phyloP scores from a whole-genome alignment of 305 asterid genomes.

The Solanum aculeatissimum region DNA sequence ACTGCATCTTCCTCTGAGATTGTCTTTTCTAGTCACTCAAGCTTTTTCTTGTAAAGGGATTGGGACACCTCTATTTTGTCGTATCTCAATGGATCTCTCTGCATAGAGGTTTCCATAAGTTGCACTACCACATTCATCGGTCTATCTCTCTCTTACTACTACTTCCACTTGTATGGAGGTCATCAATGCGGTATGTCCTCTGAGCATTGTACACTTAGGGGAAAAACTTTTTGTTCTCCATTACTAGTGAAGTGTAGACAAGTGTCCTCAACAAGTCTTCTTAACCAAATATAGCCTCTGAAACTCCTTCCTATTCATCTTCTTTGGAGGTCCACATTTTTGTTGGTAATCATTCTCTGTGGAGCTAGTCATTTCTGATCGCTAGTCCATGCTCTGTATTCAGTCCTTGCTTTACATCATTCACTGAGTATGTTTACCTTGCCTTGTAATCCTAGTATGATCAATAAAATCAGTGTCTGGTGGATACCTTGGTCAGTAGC shows the following conservation, averaged over 20 bases:
- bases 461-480: not conserved
- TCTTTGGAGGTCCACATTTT: not conserved
- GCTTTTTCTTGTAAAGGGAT: not conserved
- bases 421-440: not conserved
- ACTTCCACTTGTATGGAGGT: not conserved
- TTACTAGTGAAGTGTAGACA: not conserved
- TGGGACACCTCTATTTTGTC: not conserved
- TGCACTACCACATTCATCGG: not conserved
- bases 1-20: not conserved
- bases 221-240: not conserved
- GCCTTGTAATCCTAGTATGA: not conserved
- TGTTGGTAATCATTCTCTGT: not conserved
- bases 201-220: not conserved
- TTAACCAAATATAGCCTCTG: not conserved
- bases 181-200: not conserved
- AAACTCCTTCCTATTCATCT: not conserved
- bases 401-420: not conserved
- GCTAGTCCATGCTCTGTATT: not conserved
- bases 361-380: not conserved
- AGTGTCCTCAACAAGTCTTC: not conserved
- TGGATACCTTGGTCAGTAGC: not conserved
- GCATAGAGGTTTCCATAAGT: not conserved
- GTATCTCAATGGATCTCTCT: not conserved
- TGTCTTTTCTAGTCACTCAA: not conserved
- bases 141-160: not conserved